These are phyloP conservation scores for Priceomyces medius DNA, from an alignment of 805 yeast genomes.

Conservation along the genomic window DNA sequence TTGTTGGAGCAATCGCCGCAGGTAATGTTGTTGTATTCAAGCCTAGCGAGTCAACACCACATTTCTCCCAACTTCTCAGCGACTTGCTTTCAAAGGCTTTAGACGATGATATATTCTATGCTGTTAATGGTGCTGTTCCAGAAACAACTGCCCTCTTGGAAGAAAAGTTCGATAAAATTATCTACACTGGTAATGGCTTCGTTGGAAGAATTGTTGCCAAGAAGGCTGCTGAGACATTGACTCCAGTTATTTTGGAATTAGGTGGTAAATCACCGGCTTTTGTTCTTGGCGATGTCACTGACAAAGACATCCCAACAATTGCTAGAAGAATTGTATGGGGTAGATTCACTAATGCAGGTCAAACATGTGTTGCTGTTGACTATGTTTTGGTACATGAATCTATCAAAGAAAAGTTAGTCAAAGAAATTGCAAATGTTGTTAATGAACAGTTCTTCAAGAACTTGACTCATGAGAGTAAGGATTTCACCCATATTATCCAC, in stretches of 20 bases:
- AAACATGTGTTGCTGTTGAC: conserved; percentile 89
- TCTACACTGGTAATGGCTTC: conserved; percentile 77
- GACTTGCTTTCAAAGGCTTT: conserved; percentile 51
- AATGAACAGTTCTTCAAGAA: conserved; percentile 46
- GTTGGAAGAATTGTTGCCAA: conserved; percentile 78
- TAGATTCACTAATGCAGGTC: conserved; percentile 78
- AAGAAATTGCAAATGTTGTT: conserved; percentile 38
- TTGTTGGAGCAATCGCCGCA: conserved; percentile 78
- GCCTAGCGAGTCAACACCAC: conserved; percentile 72
- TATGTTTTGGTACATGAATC: conserved; percentile 67
- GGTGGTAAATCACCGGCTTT: conserved; percentile 93
- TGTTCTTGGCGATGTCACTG: conserved; percentile 51
- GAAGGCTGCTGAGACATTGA: conserved; percentile 81
- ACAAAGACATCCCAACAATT: conserved; percentile 40
- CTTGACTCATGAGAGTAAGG: conserved; percentile 19
- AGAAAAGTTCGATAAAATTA: conserved; percentile 73
- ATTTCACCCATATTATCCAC: conserved; percentile 61
- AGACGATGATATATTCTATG: conserved; percentile 55
- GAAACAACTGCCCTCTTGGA: conserved; percentile 60
- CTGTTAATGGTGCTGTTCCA: conserved; percentile 71
- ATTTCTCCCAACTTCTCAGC: conserved; percentile 56
- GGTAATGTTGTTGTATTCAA: conserved; percentile 81
- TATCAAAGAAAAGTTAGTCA: conserved; percentile 52
- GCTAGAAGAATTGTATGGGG: conserved; percentile 76
- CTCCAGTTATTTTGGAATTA: conserved; percentile 78